A percentile compares a stretch with the other conserved stretches of the same genome.
Conservation (phyloP, 805 yeast species). For the Saccharomycopsis selenospora region DNA sequence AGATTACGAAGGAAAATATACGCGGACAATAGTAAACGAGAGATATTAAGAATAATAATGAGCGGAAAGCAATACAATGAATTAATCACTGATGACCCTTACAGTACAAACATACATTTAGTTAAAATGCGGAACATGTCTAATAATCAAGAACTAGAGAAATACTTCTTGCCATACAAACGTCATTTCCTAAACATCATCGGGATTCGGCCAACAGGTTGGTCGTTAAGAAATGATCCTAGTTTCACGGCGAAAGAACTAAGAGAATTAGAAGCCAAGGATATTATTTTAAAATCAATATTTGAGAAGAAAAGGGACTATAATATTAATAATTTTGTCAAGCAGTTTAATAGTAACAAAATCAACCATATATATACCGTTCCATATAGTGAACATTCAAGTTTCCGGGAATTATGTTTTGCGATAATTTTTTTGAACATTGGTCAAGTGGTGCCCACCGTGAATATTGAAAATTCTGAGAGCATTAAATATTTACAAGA, state of each 20-base stretch:
- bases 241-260: constrained; percentile 8
- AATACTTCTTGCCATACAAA: constrained; percentile 42
- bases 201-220: constrained; percentile 87
- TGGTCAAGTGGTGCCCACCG: constrained; percentile 69
- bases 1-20: constrained; percentile 46
- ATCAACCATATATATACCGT: constrained; percentile 47
- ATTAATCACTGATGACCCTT: constrained; percentile 37
- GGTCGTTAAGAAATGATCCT: constrained; percentile 49
- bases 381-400: constrained; percentile 94
- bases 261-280: constrained; percentile 15
- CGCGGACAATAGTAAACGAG: constrained; percentile 41
- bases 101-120: constrained; percentile 55
- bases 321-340: constrained; percentile 26
- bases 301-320: constrained; percentile 8
- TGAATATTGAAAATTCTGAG: constrained; percentile 35
- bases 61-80: constrained; percentile 30
- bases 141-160: constrained; percentile 28
- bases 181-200: constrained; percentile 49
- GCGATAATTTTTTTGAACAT: constrained; percentile 51
- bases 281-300: constrained; percentile 13
- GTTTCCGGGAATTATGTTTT: constrained; percentile 68
- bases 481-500: constrained; percentile 26
- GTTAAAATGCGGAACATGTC: constrained; percentile 47
- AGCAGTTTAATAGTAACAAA: constrained; percentile 29
- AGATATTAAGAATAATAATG: constrained; percentile 40